Evolutionary conservation across 352 stramenopile genomes (phyloP).

Genomic region (Phytophthora meadii): DNA sequence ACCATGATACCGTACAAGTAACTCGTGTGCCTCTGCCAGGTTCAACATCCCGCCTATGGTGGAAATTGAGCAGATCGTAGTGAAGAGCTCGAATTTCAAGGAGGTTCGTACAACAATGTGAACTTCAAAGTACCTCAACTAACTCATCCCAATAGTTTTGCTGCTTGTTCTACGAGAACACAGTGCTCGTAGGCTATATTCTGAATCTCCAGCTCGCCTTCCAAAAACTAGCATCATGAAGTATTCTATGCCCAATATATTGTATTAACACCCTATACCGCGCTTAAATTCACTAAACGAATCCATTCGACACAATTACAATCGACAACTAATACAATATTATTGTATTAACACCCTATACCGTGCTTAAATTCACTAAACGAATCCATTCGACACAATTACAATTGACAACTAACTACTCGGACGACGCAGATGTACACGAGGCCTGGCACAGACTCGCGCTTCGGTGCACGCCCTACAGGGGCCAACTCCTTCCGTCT

Average conservation of each 20-base stretch:
- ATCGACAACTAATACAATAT: constrained; percentile 3
- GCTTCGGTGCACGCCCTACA: constrained; percentile 20
- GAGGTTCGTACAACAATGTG: constrained; percentile 41
- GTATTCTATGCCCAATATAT: too few species aligned
- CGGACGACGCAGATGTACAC: constrained; percentile 26
- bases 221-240: constrained; percentile 29
- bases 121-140: neutral
- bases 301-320: constrained; percentile 4
- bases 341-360: too few species aligned
- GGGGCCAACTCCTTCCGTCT: constrained; percentile 34
- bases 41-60: constrained; percentile 56
- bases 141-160: constrained; percentile 48
- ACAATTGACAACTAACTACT: constrained; percentile 13
- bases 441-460: constrained; percentile 15
- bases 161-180: constrained; percentile 56
- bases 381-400: neutral
- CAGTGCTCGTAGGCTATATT: constrained; percentile 40
- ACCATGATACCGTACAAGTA: neutral
- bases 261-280: too few species aligned
- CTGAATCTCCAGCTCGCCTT: constrained; percentile 56
- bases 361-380: too few species aligned
- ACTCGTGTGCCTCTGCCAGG: constrained; percentile 16
- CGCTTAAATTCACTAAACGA: too few species aligned
- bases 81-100: constrained; percentile 63
- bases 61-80: constrained; percentile 58